Base-by-base conservation (phyloP, 148 eudicot genomes). In the Amaranthus hypochondriacus region DNA sequence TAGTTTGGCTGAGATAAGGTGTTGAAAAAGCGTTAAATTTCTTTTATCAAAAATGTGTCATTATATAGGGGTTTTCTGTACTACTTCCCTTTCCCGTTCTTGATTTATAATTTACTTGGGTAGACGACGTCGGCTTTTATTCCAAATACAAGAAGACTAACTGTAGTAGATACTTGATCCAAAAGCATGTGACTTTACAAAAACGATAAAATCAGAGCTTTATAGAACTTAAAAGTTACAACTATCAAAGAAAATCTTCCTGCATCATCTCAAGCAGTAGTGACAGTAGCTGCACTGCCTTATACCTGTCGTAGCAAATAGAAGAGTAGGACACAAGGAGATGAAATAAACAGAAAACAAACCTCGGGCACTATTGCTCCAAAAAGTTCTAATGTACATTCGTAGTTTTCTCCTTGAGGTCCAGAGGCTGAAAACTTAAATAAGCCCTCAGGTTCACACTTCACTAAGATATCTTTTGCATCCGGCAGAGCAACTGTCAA, bases 401-500 rank as follows among this genome's bases (percentile, higher is more conserved):
- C 85, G 76, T 87, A 86, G 64, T 83, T 65, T 51, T 87, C 87
- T 55, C 90, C 91, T 71, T 86, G 81, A 42, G 53, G 74, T 72
- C 96, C 93, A 76, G 77, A 70, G 42, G 90, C 96, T 28, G 93
- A 87, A 75, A 93, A 93, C 77, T 74, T 89, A 72, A 89, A 87
- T 6, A 79, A 18, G 6, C 96, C 96, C 15, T 88, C 82, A 57
- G 93, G 85, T 79, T 93, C 92, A 77, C 87, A 89, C 48, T 86
- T 90, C 42, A 89, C 85, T 2, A 85, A 77, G 72, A 90, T 79
- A 76, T 93, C 85, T 77, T 86, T 90, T 73, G 96, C 93, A 79
- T 93, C 96, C 6, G 90, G 96, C 57, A 93, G 74, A 39, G 88
- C 80, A n/a, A 93, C 80, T 14, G 98, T 90, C 73, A 93, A 79